Conservation (phyloP, 805 yeast species). For the Cyberlindnera subsufficiens region DNA sequence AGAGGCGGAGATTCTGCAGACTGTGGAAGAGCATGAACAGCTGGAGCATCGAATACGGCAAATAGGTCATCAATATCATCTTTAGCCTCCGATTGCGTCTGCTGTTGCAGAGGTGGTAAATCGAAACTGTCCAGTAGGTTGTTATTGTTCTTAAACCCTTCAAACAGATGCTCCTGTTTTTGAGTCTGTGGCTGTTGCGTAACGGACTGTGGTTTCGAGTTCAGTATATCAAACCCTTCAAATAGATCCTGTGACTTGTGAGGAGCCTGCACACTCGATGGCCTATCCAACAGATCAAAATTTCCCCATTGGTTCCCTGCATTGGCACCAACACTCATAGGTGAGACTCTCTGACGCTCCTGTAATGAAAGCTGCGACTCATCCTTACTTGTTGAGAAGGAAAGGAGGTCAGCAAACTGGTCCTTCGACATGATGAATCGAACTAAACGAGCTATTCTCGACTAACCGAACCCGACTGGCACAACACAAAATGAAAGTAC, state of each 20-base stretch:
- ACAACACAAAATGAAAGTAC: not conserved
- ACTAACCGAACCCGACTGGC: not conserved
- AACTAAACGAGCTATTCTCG: not conserved
- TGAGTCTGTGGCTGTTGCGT: conserved; percentile 1
- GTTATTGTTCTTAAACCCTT: conserved; percentile 13
- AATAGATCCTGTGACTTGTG: conserved; percentile 9
- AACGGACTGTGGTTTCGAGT: not conserved
- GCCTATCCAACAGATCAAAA: conserved; percentile 29
- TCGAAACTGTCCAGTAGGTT: conserved; percentile 18
- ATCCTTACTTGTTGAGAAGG: conserved; percentile 19
- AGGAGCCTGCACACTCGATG: conserved; percentile 2
- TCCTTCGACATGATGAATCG: conserved; percentile 14
- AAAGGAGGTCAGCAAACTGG: conserved; percentile 23
- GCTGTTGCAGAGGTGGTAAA: conserved; percentile 1
- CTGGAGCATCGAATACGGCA: conserved; percentile 25
- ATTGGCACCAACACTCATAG: not conserved
- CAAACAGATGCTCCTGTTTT: conserved; percentile 13
- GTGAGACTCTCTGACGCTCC: conserved; percentile 26
- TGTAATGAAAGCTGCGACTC: conserved; percentile 26
- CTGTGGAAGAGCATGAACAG: conserved; percentile 1
- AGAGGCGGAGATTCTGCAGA: not conserved
- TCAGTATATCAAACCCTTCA: conserved; percentile 19
- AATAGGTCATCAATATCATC: conserved; percentile 25
- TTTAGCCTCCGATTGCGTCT: conserved; percentile 2
- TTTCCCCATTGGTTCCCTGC: conserved; percentile 26